Conservation (phyloP, 176 grass and related monocot species). For the Raddia guianensis region DNA sequence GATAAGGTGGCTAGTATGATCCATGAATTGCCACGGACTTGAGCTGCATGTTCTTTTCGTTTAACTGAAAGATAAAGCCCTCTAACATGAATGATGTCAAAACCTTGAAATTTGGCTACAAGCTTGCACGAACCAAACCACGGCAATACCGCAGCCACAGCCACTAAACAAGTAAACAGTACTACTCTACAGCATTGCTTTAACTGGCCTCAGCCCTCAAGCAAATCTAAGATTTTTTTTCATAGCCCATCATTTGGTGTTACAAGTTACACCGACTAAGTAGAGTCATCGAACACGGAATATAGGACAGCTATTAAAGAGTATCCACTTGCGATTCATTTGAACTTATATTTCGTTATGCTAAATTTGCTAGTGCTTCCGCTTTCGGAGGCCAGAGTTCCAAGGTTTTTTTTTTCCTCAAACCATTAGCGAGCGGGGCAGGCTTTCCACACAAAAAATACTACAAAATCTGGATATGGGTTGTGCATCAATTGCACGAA, state of each 20-base stretch:
- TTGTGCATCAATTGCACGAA: constrained; percentile 19
- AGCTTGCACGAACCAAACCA: not conserved
- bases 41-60: not conserved
- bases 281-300: not conserved
- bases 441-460: constrained; percentile 4
- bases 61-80: not conserved
- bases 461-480: constrained; percentile 3
- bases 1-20: not conserved
- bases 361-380: not conserved
- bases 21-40: not conserved
- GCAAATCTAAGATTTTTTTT: not conserved
- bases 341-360: constrained; percentile 1
- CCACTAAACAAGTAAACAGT: not conserved
- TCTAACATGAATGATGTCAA: not conserved
- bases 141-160: not conserved
- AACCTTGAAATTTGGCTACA: constrained; percentile 2
- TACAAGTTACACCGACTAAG: constrained; percentile 20
- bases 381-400: not conserved
- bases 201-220: not conserved
- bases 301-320: not conserved
- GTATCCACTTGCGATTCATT: not conserved
- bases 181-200: not conserved
- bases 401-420: not conserved
- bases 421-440: not conserved
- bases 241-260: not conserved